Evolutionary conservation across 179 eudicot genomes (phyloP).

Genomic region (Corrigiola litoralis): DNA sequence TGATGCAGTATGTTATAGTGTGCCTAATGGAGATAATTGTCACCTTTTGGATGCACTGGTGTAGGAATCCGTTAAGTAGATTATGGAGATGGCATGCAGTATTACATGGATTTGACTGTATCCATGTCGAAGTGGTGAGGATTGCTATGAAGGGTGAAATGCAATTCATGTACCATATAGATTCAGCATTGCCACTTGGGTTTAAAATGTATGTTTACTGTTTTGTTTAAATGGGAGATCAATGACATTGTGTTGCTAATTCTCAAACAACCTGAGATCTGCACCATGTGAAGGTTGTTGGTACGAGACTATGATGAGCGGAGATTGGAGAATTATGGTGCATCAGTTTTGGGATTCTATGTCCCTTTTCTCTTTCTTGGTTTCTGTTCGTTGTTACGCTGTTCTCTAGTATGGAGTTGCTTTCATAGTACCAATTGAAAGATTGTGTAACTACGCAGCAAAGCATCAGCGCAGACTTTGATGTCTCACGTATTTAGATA

Average conservation of each 20-base stretch:
- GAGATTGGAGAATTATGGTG: not conserved
- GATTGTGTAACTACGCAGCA: conserved; percentile 7
- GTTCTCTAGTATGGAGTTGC: not conserved
- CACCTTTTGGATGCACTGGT: not conserved
- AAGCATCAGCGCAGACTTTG: conserved; percentile 10
- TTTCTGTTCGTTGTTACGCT: not conserved
- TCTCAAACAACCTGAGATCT: not conserved
- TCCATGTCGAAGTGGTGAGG: not conserved
- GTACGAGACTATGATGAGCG: not conserved
- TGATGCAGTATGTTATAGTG: no score
- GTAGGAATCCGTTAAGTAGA: no score
- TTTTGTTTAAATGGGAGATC: not conserved
- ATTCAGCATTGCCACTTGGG: not conserved
- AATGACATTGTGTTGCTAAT: not conserved
- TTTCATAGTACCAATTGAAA: not conserved
- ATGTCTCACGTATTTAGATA: not conserved
- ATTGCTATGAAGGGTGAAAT: not conserved
- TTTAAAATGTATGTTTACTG: no score
- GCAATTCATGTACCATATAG: not conserved
- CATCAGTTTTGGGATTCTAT: not conserved
- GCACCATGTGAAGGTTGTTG: not conserved
- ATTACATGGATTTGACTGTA: no score
- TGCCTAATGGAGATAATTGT: no score
- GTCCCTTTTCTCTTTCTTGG: not conserved
- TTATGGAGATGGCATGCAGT: not conserved